Evolutionary conservation across 139 green algal genomes (phyloP).

Genomic region (Closterium sp.): DNA sequence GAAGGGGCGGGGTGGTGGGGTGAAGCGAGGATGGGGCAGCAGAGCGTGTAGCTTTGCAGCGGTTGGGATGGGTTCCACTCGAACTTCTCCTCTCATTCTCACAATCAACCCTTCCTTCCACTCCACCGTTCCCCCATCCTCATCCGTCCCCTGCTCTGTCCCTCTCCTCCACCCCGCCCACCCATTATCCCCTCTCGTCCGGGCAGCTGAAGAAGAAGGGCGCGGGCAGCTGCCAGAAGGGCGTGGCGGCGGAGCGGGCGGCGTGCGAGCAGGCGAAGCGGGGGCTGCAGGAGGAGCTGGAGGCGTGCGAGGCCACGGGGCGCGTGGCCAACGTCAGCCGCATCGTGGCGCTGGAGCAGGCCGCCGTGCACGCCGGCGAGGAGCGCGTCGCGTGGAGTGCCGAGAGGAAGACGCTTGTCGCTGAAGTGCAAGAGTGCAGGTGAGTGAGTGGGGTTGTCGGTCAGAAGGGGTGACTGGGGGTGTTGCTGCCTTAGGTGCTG

Average conservation of each 20-base stretch:
- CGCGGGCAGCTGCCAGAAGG: background rate
- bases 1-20: too few relatives aligned
- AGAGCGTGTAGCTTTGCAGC: too few relatives aligned
- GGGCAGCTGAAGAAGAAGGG: background rate
- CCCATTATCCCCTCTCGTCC: background rate
- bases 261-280: slow-evolving; percentile 6
- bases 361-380: background rate
- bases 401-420: background rate
- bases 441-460: background rate
- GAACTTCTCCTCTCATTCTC: background rate
- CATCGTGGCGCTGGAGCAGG: background rate
- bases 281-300: background rate
- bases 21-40: too few relatives aligned
- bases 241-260: background rate
- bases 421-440: background rate
- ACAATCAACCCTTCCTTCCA: background rate
- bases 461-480: background rate
- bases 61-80: too few relatives aligned
- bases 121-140: background rate
- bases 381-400: background rate
- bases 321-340: background rate
- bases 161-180: background rate
- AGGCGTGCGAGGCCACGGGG: slow-evolving; percentile 4
- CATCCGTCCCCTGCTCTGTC: background rate
- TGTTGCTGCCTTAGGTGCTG: background rate